Conservation (phyloP, 208 protist genomes). For the Leishmania martiniquensis region DNA sequence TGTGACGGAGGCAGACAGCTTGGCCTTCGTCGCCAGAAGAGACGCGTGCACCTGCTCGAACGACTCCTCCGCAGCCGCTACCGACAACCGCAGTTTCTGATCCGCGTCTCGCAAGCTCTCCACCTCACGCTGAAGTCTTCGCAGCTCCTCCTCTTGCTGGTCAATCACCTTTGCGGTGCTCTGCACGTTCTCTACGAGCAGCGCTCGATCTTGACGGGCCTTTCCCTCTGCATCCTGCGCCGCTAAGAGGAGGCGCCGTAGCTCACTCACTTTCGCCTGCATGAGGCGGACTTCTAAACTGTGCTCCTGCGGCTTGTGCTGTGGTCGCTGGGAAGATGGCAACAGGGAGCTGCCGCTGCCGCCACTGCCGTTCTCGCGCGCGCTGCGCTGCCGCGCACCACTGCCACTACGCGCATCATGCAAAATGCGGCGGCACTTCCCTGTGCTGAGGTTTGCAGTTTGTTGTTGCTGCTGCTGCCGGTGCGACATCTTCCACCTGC, state of each 20-base stretch:
- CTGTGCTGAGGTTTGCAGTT: neutral
- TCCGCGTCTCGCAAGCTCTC: slow-evolving; percentile 47
- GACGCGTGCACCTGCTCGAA: slow-evolving; percentile 83
- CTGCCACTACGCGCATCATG: neutral
- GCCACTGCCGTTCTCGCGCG: neutral
- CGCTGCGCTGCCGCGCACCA: neutral
- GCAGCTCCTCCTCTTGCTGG: slow-evolving; percentile 59
- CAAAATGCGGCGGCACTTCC: neutral
- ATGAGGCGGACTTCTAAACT: slow-evolving; percentile 49
- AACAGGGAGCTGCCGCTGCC: neutral
- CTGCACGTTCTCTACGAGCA: slow-evolving; percentile 64
- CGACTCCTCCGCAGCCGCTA: slow-evolving; percentile 60
- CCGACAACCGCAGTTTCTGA: slow-evolving; percentile 38
- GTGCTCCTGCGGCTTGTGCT: neutral
- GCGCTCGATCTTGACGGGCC: slow-evolving; percentile 43
- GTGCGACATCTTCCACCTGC: slow-evolving; percentile 20
- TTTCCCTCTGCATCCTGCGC: slow-evolving; percentile 51
- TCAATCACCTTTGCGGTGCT: slow-evolving; percentile 59
- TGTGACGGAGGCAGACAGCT: neutral
- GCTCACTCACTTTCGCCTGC: slow-evolving; percentile 69
- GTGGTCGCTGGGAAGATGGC: neutral
- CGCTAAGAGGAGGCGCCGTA: slow-evolving; percentile 51
- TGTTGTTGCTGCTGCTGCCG: slow-evolving; percentile 4
- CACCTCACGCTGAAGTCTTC: slow-evolving; percentile 47
- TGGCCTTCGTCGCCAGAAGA: slow-evolving; percentile 43